Evolutionary conservation across 768 basidiomycete genomes (phyloP), one percentile per base, ranked within the genome.

Genomic region (Leccinum pellstonianum): DNA sequence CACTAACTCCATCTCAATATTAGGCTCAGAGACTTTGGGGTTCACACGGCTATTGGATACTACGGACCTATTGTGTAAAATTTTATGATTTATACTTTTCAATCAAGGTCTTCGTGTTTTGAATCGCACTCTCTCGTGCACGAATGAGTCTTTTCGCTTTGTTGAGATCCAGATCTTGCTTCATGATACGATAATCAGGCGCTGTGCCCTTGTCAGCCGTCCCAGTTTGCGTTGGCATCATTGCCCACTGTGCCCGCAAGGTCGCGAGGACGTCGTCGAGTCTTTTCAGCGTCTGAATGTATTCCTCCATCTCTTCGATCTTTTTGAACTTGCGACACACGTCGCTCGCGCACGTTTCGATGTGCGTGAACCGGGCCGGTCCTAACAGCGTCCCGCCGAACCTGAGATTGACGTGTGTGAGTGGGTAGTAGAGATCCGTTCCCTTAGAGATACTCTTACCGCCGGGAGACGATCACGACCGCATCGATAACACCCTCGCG

Each of bases 321-420:
- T 80, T 79, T 60, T 82, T 85, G 78, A 89, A 91, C 35, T 75
- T 75, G 15, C 80, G 82, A 70, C 90, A 92, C 14, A 88, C 91
- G 70, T 94, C 90, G 15, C 79, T 69, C 5, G 90, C 77, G 68
- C 91, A 92, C 2, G 81, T 84, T 70, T 91, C 86, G 64, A 93
- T 88, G 66, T 94, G 92, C 3, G 80, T 71, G 70, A 93, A 94
- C 35, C 92, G 77, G 59, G 77, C 80, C 5, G 91, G 88, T 3
- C 92, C 92, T 4, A 94, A 77, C 77, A 92, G 75, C 7, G 81
- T 85, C n/a, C 92, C 91, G 0, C 91, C 91, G 65, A 85, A 92
- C 89, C 90, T 91, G 33, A 11, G 6, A 23, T 23, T 27, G 25
- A 14, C 14, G n/a, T n/a, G 27, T 11, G 14, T 11, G n/a, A 29